Base-by-base conservation (phyloP, 495 filamentous ascomycete species). In the Xeromyces bisporus region DNA sequence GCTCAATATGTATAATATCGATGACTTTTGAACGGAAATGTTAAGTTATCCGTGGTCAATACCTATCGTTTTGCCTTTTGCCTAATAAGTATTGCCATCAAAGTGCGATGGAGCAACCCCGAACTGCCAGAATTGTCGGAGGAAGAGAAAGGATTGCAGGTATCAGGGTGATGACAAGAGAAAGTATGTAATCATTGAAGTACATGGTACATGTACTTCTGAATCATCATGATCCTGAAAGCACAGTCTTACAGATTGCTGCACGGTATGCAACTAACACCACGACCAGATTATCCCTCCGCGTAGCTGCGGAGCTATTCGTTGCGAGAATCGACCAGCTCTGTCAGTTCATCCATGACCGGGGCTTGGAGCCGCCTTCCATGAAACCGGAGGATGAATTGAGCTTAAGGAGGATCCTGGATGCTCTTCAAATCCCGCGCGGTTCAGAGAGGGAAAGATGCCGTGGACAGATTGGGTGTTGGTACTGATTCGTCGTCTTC, bases 141-240 rank as follows among this genome's bases (percentile, higher is more conserved):
- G 50, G n/a, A 63, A 62, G 34, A 51, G 54, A 1, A 65, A 59
- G 30, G 46, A 53, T 7, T 65, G 60, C 44, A 60, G 50, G 36
- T 65, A 65, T 25, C 58, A 63, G 21, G 56, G 60, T 9, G 59
- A 65, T 13, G 60, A 65, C 16, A 63, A 63, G 34, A 50, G 60
- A 25, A 63, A 63, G 60, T 65, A 45, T 33, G 56, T 53, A n/a
- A n/a, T n/a, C n/a, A n/a, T n/a, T n/a, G n/a, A n/a, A n/a, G n/a
- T n/a, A n/a, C n/a, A n/a, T n/a, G n/a, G n/a, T n/a, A n/a, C n/a
- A n/a, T n/a, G n/a, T n/a, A n/a, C n/a, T n/a, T n/a, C n/a, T n/a
- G n/a, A n/a, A n/a, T n/a, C n/a, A n/a, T n/a, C n/a, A n/a, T n/a
- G n/a, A n/a, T n/a, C n/a, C n/a, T n/a, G n/a, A n/a, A n/a, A n/a